Base-by-base conservation (phyloP, 2,329 filamentous ascomycete genomes). In the Verticillium nubilum region DNA sequence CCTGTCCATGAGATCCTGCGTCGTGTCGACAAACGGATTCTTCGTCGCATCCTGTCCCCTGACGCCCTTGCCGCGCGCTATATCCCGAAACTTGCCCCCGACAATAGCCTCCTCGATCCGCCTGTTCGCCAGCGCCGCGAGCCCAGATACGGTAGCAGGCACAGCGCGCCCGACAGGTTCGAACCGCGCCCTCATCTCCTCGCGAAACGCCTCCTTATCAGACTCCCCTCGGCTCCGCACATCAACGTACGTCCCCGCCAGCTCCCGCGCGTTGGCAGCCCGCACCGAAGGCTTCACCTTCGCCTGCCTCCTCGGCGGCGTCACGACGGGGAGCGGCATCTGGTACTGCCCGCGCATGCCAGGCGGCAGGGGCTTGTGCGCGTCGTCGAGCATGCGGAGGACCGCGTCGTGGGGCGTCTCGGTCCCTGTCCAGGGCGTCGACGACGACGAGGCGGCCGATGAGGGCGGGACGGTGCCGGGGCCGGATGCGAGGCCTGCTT, bases 1-100 rank as follows among this genome's bases (percentile, higher is more conserved):
- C 75, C 96, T 95, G 76, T 99, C 98, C 89, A 98, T 89, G 67
- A 98, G 91, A 72, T 97, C 97, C 74, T 98, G 94, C 0, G 95
- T 98, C 0, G 94, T 98, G 69, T 98, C 92, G 60, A 98, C 86
- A 68, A 96, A 98, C 0, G 95, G 92, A 66, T 89, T 96, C 66
- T 88, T 89, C 1, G 91, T 90, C 56, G 90, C 78, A 66, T 98
- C 93, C n/a, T 89, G 78, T 71, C 93, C 85, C n/a, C 94, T 80
- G 5, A 86, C 87, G 37, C 47, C 56, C 66, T 89, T 89, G 0
- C 94, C 94, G 2, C 93, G 83, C 7, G 86, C 87, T 13, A 99
- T 89, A 66, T 96, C 88, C 70, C 82, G 80, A 76, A 99, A 98
- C 70, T 97, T 90, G 0, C 95, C 95, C 31, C 92, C 80, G 1